Percentiles rank a stretch among this genome's conserved stretches.
These are phyloP conservation scores for Danielia reshetovae DNA, from an alignment of 805 yeast genomes.

Conservation along the genomic window DNA sequence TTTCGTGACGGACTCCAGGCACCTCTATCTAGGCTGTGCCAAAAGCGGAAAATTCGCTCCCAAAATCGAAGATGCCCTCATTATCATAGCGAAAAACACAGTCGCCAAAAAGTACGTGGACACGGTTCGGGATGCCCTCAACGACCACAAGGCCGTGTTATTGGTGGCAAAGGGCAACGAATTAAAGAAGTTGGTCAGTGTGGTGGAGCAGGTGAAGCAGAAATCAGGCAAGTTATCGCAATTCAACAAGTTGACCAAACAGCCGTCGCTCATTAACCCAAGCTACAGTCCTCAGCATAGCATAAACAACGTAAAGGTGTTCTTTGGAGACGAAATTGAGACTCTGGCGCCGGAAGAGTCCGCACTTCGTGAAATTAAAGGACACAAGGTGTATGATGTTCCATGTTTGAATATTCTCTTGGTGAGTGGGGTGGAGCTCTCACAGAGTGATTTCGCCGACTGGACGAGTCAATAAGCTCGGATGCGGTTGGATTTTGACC, in stretches of 20 bases:
- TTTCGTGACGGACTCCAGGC: conserved; percentile 4
- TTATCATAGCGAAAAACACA: conserved; percentile 15
- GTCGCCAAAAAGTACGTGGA: conserved; percentile 13
- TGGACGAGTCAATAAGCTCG: background rate
- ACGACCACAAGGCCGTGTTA: conserved; percentile 9
- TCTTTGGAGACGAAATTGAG: conserved; percentile 9
- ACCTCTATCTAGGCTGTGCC: conserved; percentile 5
- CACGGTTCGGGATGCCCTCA: conserved; percentile 8
- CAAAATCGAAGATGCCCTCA: conserved; percentile 10
- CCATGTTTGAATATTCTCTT: conserved; percentile 19
- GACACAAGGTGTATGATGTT: conserved; percentile 19
- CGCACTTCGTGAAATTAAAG: conserved; percentile 13
- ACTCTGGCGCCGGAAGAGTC: conserved; percentile 1
- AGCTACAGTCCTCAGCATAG: conserved; percentile 11
- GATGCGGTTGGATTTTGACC: no score
- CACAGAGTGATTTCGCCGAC: background rate
- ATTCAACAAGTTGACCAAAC: conserved; percentile 15
- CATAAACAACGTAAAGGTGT: conserved; percentile 10
- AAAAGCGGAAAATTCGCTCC: conserved; percentile 3
- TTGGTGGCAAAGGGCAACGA: conserved; percentile 17
- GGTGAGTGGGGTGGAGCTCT: background rate
- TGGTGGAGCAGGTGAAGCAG: conserved; percentile 20
- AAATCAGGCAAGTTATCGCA: conserved; percentile 12
- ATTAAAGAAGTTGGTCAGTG: conserved; percentile 17
- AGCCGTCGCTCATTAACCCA: conserved; percentile 16